These are phyloP conservation scores for Vigna hirtella DNA, from an alignment of 306 rosid species.

Conservation along the genomic window DNA sequence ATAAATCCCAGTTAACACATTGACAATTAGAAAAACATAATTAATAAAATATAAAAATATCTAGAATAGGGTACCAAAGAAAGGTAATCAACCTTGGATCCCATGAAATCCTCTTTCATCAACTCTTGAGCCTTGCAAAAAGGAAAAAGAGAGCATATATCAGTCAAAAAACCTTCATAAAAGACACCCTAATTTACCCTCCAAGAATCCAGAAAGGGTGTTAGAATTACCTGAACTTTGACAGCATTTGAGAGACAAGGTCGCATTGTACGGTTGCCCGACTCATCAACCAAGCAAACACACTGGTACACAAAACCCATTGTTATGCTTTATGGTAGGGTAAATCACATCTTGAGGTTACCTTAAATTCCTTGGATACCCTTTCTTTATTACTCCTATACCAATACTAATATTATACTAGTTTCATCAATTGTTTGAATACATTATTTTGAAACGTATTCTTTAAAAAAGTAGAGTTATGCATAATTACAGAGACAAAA, in stretches of 20 bases:
- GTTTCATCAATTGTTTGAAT: too few relatives aligned
- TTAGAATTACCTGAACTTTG: conserved; percentile 71
- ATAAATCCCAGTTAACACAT: not conserved
- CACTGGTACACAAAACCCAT: conserved; percentile 57
- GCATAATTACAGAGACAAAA: not conserved
- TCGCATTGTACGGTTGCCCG: conserved; percentile 94
- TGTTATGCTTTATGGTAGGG: not conserved
- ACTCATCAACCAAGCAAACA: conserved; percentile 91
- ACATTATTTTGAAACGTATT: not conserved
- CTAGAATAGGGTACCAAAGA: not conserved
- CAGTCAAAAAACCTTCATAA: not conserved
- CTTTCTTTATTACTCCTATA: not conserved
- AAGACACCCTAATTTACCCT: not conserved
- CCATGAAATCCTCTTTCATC: conserved; percentile 81
- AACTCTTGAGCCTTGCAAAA: conserved; percentile 70
- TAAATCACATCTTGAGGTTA: not conserved
- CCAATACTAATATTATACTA: too few relatives aligned
- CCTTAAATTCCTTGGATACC: not conserved
- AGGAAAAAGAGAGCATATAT: not conserved
- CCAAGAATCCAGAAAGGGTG: not conserved
- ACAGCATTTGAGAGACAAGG: conserved; percentile 93
- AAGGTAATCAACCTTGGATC: conserved; percentile 72
- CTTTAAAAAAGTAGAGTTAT: too few relatives aligned
- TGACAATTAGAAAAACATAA: not conserved
- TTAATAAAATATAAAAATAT: not conserved